Evolutionary conservation across 2,329 filamentous ascomycete species (phyloP).

Genomic region (Nemania sp.): DNA sequence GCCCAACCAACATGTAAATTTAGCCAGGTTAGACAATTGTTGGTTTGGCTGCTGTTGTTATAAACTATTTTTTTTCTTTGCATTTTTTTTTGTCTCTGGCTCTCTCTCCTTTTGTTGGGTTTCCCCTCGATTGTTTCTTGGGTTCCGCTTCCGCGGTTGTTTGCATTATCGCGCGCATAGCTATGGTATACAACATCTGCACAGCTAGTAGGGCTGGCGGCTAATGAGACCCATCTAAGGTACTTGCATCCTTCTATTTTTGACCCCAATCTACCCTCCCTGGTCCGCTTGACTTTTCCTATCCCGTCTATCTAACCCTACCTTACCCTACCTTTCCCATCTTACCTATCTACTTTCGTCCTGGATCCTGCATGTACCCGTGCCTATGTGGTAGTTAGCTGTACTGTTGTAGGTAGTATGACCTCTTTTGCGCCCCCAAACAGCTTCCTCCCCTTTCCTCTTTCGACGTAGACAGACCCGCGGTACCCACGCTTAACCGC

Average conservation of each 20-base stretch:
- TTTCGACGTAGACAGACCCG: conserved; percentile 6
- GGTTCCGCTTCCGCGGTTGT: conserved; percentile 34
- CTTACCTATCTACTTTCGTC: conserved; percentile 41
- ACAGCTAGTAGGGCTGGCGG: conserved; percentile 51
- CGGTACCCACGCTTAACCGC: conserved; percentile 34
- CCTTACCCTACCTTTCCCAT: conserved; percentile 37
- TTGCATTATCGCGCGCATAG: conserved; percentile 41
- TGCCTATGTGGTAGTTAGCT: no score
- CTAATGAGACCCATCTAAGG: conserved; percentile 50
- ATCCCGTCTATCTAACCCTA: conserved; percentile 11
- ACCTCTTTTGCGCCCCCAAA: conserved; percentile 40
- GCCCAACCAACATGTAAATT: conserved; percentile 1
- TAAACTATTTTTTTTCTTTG: neutral
- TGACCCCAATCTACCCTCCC: conserved; percentile 44
- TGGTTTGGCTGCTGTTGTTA: neutral
- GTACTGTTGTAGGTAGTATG: neutral
- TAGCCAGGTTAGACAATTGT: neutral
- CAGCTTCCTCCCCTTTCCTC: conserved; percentile 19
- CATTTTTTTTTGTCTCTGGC: no score
- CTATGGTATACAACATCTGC: conserved; percentile 33
- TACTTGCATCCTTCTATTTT: conserved; percentile 50
- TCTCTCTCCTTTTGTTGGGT: no score
- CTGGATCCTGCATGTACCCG: no score
- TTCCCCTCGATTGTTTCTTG: conserved; percentile 8
- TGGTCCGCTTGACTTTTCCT: conserved; percentile 31